phyloP scores from a whole-genome alignment of 106 monocot species.

The Dendrobium officinale region DNA sequence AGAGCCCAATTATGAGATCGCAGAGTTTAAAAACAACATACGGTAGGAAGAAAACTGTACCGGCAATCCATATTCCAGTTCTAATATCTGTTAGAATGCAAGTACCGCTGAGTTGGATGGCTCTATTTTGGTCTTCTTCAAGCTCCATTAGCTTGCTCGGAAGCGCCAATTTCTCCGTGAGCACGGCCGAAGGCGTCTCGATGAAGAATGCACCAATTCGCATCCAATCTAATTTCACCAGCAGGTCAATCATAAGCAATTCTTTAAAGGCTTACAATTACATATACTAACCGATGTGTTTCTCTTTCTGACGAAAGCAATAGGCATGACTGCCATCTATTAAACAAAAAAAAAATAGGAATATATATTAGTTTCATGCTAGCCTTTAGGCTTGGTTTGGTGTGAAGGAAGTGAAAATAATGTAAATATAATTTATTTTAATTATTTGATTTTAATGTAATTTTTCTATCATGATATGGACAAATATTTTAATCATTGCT shows the following conservation, averaged over 20 bases:
- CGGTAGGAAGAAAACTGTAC: slow-evolving; percentile 9
- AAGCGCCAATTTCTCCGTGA: slow-evolving; percentile 31
- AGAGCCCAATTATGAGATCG: too few relatives aligned
- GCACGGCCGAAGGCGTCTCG: slow-evolving; percentile 38
- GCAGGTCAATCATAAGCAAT: neutral
- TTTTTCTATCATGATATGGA: too few relatives aligned
- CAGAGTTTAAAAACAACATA: too few relatives aligned
- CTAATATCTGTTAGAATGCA: slow-evolving; percentile 38
- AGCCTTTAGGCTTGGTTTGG: too few relatives aligned
- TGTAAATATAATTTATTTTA: too few relatives aligned
- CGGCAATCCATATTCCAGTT: slow-evolving; percentile 66
- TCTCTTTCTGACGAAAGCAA: slow-evolving; percentile 58
- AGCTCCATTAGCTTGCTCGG: slow-evolving; percentile 22
- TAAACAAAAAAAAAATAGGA: neutral
- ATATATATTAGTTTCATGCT: too few relatives aligned
- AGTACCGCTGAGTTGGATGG: slow-evolving; percentile 23
- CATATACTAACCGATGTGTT: slow-evolving; percentile 45
- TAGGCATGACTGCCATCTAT: slow-evolving; percentile 63
- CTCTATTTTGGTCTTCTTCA: slow-evolving; percentile 18
- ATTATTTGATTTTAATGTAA: too few relatives aligned
- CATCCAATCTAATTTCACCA: slow-evolving; percentile 52
- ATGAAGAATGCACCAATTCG: slow-evolving; percentile 64
- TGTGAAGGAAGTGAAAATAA: too few relatives aligned
- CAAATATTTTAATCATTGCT: too few relatives aligned
- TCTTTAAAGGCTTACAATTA: neutral